Evolutionary conservation across 1,284 basidiomycete species (phyloP).

Genomic region (Papiliotrema flavescens): DNA sequence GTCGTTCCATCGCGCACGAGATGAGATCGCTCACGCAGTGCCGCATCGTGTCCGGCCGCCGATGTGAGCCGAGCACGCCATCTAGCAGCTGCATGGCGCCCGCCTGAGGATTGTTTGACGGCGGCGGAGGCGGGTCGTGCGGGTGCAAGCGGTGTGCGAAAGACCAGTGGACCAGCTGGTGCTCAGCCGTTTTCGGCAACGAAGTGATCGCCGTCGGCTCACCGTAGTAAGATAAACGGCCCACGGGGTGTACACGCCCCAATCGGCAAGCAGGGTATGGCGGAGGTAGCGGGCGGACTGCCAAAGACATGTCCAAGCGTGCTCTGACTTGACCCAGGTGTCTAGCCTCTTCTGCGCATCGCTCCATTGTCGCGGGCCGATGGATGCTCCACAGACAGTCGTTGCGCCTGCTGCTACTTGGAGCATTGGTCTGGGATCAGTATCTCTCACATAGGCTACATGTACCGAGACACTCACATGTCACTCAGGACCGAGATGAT

Average conservation of each 20-base stretch:
- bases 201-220: slow-evolving; percentile 1
- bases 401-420: slow-evolving; percentile 38
- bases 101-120: not conserved
- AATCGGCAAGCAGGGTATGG: slow-evolving; percentile 28
- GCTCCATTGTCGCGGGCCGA: slow-evolving; percentile 31
- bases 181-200: not conserved
- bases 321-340: slow-evolving; percentile 36
- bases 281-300: slow-evolving; percentile 40
- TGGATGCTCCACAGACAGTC: slow-evolving; percentile 30
- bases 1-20: not conserved
- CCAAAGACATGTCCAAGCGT: slow-evolving; percentile 44
- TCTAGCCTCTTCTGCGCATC: slow-evolving; percentile 33
- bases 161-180: slow-evolving; percentile 5
- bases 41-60: not conserved
- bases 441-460: not conserved
- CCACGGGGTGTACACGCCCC: slow-evolving; percentile 41
- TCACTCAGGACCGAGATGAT: slow-evolving; percentile 41
- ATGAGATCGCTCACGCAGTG: slow-evolving; percentile 2
- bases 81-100: not conserved
- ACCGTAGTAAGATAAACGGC: slow-evolving; percentile 37
- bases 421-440: slow-evolving; percentile 30
- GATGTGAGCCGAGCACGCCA: not conserved
- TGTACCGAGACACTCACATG: slow-evolving; percentile 22
- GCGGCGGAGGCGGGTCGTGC: not conserved
- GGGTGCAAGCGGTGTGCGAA: not conserved